A percentile compares a stretch with the other conserved stretches of the same genome.
Conservation (phyloP, 352 stramenopile genomes). For the Saprolegnia diclina region DNA sequence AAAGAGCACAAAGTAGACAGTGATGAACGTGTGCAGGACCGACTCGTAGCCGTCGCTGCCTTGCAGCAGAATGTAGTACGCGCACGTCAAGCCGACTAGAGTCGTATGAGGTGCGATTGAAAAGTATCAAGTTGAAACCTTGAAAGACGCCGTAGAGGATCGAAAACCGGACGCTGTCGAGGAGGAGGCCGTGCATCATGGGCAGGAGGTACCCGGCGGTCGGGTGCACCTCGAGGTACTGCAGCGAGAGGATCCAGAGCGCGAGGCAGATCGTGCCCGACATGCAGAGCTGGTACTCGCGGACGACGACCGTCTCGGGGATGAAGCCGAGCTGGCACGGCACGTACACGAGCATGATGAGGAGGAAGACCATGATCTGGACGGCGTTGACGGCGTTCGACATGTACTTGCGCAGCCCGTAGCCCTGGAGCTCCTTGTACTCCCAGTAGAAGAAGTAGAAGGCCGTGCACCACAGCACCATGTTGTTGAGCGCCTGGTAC, state of each 20-base stretch:
- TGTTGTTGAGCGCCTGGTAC: slow-evolving; percentile 20
- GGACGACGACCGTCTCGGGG: slow-evolving; percentile 1
- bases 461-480: slow-evolving; percentile 13
- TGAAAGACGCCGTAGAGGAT: slow-evolving; percentile 65
- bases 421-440: slow-evolving; percentile 22
- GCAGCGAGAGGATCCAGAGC: slow-evolving; percentile 60
- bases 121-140: slow-evolving; percentile 10
- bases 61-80: slow-evolving; percentile 64
- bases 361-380: slow-evolving; percentile 17
- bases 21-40: slow-evolving; percentile 58
- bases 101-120: not conserved
- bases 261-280: slow-evolving; percentile 53
- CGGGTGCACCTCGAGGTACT: slow-evolving; percentile 61
- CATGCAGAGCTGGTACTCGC: slow-evolving; percentile 34
- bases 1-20: slow-evolving; percentile 70
- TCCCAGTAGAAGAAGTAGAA: slow-evolving; percentile 25
- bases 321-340: slow-evolving; percentile 23
- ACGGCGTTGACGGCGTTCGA: slow-evolving; percentile 16
- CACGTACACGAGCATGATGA: slow-evolving; percentile 26
- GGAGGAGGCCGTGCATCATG: slow-evolving; percentile 74
- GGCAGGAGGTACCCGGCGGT: slow-evolving; percentile 57
- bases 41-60: slow-evolving; percentile 49
- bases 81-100: slow-evolving; percentile 56
- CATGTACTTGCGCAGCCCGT: slow-evolving; percentile 24
- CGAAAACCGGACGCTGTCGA: slow-evolving; percentile 60